A percentile compares a stretch with the other conserved stretches of the same genome.
Evolutionary conservation across 345 rosid species (phyloP).

Genomic region (Dimocarpus longan): DNA sequence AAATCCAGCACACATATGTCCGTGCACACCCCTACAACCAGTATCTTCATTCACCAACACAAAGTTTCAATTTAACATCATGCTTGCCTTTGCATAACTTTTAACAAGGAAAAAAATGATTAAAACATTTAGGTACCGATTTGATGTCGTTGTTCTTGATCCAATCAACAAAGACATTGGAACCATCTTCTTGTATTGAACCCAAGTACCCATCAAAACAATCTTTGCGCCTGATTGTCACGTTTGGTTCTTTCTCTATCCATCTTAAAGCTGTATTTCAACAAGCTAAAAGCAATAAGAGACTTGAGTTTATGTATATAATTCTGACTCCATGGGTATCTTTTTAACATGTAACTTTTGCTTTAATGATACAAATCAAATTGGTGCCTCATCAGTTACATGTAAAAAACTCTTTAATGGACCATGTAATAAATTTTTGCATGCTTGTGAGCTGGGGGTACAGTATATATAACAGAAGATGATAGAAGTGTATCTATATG

Average conservation of each 20-base stretch:
- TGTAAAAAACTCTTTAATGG: too few species aligned
- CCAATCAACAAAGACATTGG: slow-evolving; percentile 54
- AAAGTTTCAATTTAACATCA: not conserved
- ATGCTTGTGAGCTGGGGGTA: too few species aligned
- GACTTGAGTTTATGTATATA: too few species aligned
- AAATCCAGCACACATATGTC: slow-evolving; percentile 70
- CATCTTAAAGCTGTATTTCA: slow-evolving; percentile 40
- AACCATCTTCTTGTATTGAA: slow-evolving; percentile 53
- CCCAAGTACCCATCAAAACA: slow-evolving; percentile 61
- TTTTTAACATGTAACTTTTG: too few species aligned
- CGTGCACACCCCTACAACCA: slow-evolving; percentile 65
- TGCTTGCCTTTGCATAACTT: not conserved
- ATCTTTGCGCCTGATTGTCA: slow-evolving; percentile 48
- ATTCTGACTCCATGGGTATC: too few species aligned
- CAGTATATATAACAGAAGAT: not conserved
- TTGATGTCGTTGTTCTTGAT: slow-evolving; percentile 44
- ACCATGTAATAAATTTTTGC: too few species aligned
- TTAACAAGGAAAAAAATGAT: not conserved
- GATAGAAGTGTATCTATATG: not conserved
- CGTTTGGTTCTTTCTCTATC: slow-evolving; percentile 50
- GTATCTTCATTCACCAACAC: slow-evolving; percentile 44
- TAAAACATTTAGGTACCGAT: slow-evolving; percentile 18
- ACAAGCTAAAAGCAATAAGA: too few species aligned
- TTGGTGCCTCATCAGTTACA: too few species aligned
- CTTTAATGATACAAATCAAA: too few species aligned